phyloP scores from a whole-genome alignment of 495 filamentous ascomycete genomes.

The Melanomma pulvis-pyrius region DNA sequence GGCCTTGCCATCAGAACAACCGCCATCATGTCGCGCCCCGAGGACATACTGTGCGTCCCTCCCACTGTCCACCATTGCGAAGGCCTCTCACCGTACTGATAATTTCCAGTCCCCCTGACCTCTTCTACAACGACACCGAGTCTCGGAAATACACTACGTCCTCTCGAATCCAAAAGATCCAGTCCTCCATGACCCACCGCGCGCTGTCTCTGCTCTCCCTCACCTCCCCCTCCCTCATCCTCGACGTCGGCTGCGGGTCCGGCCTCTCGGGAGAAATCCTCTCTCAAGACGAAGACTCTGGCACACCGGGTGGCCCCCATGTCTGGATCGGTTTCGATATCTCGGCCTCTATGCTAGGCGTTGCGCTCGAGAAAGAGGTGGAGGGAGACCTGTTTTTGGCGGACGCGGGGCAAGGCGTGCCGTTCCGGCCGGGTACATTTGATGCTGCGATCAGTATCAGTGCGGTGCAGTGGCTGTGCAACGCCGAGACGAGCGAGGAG shows the following conservation, averaged over 20 bases:
- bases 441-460: conserved; percentile 93
- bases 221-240: conserved; percentile 76
- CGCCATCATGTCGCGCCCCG: conserved; percentile 85
- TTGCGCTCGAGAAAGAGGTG: conserved; percentile 87
- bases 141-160: conserved; percentile 97
- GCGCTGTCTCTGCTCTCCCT: conserved; percentile 89
- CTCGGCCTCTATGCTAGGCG: conserved; percentile 86
- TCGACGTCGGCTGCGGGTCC: conserved; percentile 94
- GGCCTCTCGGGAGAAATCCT: conserved; percentile 94
- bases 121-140: conserved; percentile 95
- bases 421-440: conserved; percentile 89
- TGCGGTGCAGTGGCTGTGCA: conserved; percentile 97
- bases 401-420: conserved; percentile 93
- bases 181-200: conserved; percentile 89
- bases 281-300: conserved; percentile 57
- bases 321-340: conserved; percentile 96
- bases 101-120: conserved; percentile 76
- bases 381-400: conserved; percentile 90
- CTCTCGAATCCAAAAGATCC: conserved; percentile 92
- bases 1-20: neutral
- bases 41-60: conserved; percentile 77
- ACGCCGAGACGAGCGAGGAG: conserved; percentile 85
- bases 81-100: neutral
- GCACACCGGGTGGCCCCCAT: conserved; percentile 78
- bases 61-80: conserved; percentile 11